A percentile compares a stretch with the other conserved stretches of the same genome.
Conservation (phyloP, 352 stramenopile genomes). For the Globisporangium nodosum region DNA sequence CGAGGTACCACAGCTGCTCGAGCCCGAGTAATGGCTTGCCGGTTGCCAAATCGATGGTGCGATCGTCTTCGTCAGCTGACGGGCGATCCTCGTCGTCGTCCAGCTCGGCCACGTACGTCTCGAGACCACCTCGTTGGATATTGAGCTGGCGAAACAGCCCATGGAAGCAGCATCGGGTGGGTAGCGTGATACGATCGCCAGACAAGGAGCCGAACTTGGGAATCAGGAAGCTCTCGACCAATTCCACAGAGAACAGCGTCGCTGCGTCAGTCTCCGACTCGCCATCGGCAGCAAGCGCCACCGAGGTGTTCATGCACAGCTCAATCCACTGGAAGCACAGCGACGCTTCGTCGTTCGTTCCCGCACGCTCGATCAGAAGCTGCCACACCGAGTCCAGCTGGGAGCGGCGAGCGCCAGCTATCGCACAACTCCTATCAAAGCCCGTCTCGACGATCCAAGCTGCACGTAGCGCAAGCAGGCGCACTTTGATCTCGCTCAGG, state of each 20-base stretch:
- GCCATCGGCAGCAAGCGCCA: slow-evolving; percentile 1
- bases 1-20: slow-evolving; percentile 53
- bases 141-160: slow-evolving; percentile 66
- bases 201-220: slow-evolving; percentile 40
- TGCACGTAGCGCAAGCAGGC: slow-evolving; percentile 49
- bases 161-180: slow-evolving; percentile 62
- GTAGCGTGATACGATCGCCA: slow-evolving; percentile 28
- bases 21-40: slow-evolving; percentile 35
- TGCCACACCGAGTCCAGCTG: slow-evolving; percentile 43
- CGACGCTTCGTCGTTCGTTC: slow-evolving; percentile 36
- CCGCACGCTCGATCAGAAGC: slow-evolving; percentile 28
- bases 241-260: slow-evolving; percentile 19
- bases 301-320: slow-evolving; percentile 41
- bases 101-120: slow-evolving; percentile 17
- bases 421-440: neutral
- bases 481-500: slow-evolving; percentile 26
- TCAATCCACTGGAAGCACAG: slow-evolving; percentile 77
- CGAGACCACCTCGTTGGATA: slow-evolving; percentile 24
- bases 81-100: neutral
- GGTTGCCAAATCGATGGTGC: slow-evolving; percentile 32
- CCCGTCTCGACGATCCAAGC: slow-evolving; percentile 38
- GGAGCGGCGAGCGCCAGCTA: slow-evolving; percentile 2
- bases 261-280: neutral
- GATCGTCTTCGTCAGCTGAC: neutral
- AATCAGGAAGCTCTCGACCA: slow-evolving; percentile 28